Evolutionary conservation across 306 rosid genomes (phyloP).

Genomic region (Inga oerstediana): DNA sequence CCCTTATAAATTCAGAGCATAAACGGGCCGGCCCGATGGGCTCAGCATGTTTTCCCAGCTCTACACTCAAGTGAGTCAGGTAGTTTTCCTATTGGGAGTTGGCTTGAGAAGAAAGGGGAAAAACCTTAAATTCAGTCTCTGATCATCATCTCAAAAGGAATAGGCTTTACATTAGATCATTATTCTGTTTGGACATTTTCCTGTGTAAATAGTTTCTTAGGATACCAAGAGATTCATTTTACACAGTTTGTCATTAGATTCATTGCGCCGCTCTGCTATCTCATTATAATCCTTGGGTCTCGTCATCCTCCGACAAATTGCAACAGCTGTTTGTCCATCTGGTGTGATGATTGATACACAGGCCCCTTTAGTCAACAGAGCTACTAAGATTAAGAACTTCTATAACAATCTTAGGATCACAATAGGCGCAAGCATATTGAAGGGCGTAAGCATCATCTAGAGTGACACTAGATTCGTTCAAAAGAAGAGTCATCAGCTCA

Average conservation of each 20-base stretch:
- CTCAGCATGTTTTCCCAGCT: no score
- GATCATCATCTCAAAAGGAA: not conserved
- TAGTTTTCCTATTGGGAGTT: no score
- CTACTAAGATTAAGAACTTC: slow-evolving; percentile 73
- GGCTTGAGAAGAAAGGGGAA: no score
- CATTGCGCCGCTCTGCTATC: slow-evolving; percentile 54
- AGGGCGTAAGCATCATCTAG: slow-evolving; percentile 77
- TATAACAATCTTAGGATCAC: slow-evolving; percentile 81
- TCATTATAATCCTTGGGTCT: slow-evolving; percentile 69
- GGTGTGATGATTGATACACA: slow-evolving; percentile 58
- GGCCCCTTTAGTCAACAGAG: slow-evolving; percentile 71
- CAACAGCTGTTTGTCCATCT: slow-evolving; percentile 83
- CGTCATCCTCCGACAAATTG: slow-evolving; percentile 86
- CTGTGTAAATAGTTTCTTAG: not conserved
- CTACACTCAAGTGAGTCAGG: no score
- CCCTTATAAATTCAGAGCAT: no score
- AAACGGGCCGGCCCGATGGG: no score
- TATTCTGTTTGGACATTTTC: not conserved
- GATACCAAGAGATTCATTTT: not conserved
- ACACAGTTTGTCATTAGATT: slow-evolving; percentile 83
- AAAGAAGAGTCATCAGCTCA: slow-evolving; percentile 74
- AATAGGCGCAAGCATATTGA: slow-evolving; percentile 84
- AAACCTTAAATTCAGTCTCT: not conserved
- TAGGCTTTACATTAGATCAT: not conserved
- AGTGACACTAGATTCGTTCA: slow-evolving; percentile 66